These are phyloP conservation scores for Colletotrichum spinosum DNA, from an alignment of 2,329 filamentous ascomycete genomes.

Conservation along the genomic window DNA sequence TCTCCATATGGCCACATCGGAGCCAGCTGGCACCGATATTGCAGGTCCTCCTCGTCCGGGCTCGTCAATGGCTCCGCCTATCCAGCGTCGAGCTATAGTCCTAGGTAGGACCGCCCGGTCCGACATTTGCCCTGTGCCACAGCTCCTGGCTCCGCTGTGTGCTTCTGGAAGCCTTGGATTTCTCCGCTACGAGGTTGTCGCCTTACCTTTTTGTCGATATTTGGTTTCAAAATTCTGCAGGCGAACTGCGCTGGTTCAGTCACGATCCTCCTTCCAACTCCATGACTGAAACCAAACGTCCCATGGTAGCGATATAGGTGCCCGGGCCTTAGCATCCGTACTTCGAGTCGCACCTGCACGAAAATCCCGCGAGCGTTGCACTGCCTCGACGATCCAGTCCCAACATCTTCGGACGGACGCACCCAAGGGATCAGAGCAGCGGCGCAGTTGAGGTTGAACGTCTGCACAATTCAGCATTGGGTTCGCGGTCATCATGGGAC, in stretches of 20 bases:
- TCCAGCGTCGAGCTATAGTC: no score
- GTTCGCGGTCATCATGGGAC: slow-evolving; percentile 8
- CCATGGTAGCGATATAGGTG: slow-evolving; percentile 31
- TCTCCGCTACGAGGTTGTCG: slow-evolving; percentile 1
- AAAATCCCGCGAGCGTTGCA: slow-evolving; percentile 27
- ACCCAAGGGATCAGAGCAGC: slow-evolving; percentile 14
- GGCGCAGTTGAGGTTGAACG: slow-evolving; percentile 16
- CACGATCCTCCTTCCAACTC: slow-evolving; percentile 15
- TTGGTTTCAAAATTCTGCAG: slow-evolving; percentile 28
- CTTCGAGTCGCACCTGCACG: slow-evolving; percentile 15
- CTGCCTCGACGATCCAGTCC: slow-evolving; percentile 29
- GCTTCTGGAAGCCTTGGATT: slow-evolving; percentile 18
- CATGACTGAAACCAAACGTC: slow-evolving; percentile 35
- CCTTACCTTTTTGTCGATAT: slow-evolving; percentile 10
- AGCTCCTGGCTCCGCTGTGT: slow-evolving; percentile 12
- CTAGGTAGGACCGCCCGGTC: slow-evolving; percentile 3
- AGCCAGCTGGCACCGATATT: slow-evolving; percentile 33
- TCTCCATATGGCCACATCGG: slow-evolving; percentile 33
- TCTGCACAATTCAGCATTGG: not conserved
- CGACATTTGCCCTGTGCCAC: slow-evolving; percentile 24
- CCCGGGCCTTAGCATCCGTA: slow-evolving; percentile 28
- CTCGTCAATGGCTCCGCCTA: slow-evolving; percentile 23
- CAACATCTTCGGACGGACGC: slow-evolving; percentile 21
- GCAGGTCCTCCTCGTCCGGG: slow-evolving; percentile 23
- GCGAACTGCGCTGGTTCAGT: slow-evolving; percentile 26